A percentile compares a stretch with the other conserved stretches of the same genome.
phyloP scores from a whole-genome alignment of 179 eudicot species.

The Beta macrorhiza region DNA sequence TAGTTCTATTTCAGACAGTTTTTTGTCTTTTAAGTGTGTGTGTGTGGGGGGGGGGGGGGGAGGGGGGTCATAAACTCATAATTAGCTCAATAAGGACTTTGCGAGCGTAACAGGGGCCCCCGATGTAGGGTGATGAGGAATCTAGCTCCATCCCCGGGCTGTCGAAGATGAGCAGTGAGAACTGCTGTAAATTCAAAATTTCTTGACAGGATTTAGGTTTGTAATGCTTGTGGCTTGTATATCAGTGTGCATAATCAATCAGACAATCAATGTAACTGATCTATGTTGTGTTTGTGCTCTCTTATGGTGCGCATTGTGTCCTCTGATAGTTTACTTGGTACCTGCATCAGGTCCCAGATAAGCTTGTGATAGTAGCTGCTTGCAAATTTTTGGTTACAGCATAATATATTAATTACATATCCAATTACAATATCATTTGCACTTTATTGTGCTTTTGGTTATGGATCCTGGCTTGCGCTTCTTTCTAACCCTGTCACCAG shows the following conservation, averaged over 20 bases:
- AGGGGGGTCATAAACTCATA: no score
- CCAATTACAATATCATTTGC: background rate
- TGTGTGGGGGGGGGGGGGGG: background rate
- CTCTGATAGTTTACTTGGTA: background rate
- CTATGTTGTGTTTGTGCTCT: background rate
- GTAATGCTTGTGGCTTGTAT: constrained; percentile 14
- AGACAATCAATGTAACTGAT: background rate
- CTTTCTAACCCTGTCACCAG: no score
- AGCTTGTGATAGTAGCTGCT: background rate
- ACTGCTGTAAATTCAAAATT: background rate
- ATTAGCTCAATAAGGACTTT: background rate
- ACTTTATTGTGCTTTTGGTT: background rate
- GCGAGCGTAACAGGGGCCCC: background rate
- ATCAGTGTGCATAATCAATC: constrained; percentile 18
- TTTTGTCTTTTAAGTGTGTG: background rate
- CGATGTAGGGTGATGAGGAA: background rate
- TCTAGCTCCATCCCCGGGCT: background rate
- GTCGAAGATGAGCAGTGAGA: background rate
- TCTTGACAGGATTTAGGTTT: background rate
- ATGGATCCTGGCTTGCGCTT: no score
- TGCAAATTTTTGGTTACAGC: background rate
- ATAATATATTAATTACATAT: background rate
- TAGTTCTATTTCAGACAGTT: constrained; percentile 7
- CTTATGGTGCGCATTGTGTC: background rate
- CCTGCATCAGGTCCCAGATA: background rate